These are phyloP conservation scores for Neobulgaria alba DNA, from an alignment of 2,329 filamentous ascomycete species.

Conservation along the genomic window DNA sequence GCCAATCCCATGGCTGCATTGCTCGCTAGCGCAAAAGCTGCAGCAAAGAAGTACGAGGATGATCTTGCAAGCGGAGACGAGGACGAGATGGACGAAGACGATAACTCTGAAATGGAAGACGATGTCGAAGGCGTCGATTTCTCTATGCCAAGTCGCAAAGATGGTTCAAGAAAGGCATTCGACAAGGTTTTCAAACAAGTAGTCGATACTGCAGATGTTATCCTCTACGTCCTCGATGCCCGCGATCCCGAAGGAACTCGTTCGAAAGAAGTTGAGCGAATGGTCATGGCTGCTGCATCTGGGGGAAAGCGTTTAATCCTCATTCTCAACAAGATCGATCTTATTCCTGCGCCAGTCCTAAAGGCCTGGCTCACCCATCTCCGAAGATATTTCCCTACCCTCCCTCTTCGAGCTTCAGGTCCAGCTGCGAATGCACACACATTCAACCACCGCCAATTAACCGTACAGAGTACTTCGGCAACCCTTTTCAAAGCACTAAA, in stretches of 20 bases:
- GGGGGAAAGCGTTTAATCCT: constrained; percentile 84
- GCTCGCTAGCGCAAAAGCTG: constrained; percentile 70
- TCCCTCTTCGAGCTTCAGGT: constrained; percentile 78
- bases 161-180: constrained; percentile 74
- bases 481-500: constrained; percentile 85
- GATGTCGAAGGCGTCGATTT: constrained; percentile 41
- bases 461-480: constrained; percentile 75
- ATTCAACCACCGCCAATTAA: constrained; percentile 87
- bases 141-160: constrained; percentile 42
- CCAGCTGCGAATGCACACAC: constrained; percentile 78
- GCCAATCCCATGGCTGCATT: constrained; percentile 90
- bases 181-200: constrained; percentile 96
- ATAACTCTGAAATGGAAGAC: constrained; percentile 37
- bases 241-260: constrained; percentile 85
- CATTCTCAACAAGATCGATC: constrained; percentile 91
- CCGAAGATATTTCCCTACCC: constrained; percentile 81
- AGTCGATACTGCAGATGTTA: constrained; percentile 78
- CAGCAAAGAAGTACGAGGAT: constrained; percentile 64
- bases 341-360: constrained; percentile 73
- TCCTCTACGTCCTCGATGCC: constrained; percentile 89
- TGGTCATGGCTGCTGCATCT: constrained; percentile 78
- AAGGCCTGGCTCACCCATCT: constrained; percentile 80
- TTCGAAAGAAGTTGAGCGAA: constrained; percentile 82
- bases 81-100: constrained; percentile 48
- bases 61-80: constrained; percentile 38